These are phyloP conservation scores for Lenwebbia sp. DNA, from an alignment of 345 rosid genomes.

Conservation along the genomic window DNA sequence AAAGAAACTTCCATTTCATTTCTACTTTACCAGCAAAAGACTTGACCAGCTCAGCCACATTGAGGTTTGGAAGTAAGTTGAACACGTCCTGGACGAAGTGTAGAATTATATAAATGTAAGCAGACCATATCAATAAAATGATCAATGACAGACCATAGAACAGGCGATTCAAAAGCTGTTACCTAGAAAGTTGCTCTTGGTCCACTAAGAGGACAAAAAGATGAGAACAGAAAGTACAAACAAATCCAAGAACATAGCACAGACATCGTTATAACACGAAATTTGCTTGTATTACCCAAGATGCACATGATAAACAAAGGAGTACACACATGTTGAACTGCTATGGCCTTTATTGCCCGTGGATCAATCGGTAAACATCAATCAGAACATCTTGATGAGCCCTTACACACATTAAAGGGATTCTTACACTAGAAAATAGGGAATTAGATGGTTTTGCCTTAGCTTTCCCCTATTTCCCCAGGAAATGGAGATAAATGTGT, in stretches of 20 bases:
- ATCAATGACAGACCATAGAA: not conserved
- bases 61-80: slow-evolving; percentile 82
- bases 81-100: slow-evolving; percentile 53
- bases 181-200: not conserved
- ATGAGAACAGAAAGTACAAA: not conserved
- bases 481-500: not conserved
- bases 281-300: not conserved
- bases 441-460: not conserved
- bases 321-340: not conserved
- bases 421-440: not conserved
- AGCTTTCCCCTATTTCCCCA: not conserved
- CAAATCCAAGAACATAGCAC: slow-evolving; percentile 10
- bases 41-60: slow-evolving; percentile 58
- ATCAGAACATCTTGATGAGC: not conserved
- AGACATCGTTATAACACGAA: not conserved
- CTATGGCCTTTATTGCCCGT: not conserved
- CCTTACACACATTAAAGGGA: not conserved
- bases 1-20: not conserved
- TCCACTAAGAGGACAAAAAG: not conserved
- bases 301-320: not conserved
- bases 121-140: not conserved
- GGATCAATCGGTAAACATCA: not conserved
- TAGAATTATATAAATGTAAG: not conserved
- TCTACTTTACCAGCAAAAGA: slow-evolving; percentile 60
- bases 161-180: not conserved